Conservation (phyloP, 1,284 basidiomycete genomes). For the Ganoderma lucidum region DNA sequence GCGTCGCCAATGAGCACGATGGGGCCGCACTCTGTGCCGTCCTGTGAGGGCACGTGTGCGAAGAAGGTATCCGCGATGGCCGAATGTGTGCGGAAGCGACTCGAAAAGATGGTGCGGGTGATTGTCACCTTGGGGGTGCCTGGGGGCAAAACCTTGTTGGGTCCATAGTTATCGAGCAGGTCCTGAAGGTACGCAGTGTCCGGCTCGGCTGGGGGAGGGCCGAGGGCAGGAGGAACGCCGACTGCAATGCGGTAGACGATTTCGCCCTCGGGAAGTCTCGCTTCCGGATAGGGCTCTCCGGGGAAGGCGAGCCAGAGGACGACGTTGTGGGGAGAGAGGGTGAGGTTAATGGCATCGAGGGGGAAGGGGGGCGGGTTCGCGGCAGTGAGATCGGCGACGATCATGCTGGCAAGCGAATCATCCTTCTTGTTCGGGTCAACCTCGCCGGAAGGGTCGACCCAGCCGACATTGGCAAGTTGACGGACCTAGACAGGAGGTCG, state of each 20-base stretch:
- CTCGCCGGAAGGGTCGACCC: slow-evolving; percentile 38
- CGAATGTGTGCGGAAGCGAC: slow-evolving; percentile 49
- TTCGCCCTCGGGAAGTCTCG: slow-evolving; percentile 12
- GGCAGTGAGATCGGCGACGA: slow-evolving; percentile 45
- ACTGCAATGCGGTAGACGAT: slow-evolving; percentile 45
- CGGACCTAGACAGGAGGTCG: slow-evolving; percentile 34
- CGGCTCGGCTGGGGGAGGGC: slow-evolving; percentile 42
- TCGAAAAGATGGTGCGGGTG: slow-evolving; percentile 43
- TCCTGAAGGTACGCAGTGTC: slow-evolving; percentile 46
- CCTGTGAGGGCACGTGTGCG: slow-evolving; percentile 33
- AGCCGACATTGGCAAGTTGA: slow-evolving; percentile 35
- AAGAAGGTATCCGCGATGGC: slow-evolving; percentile 46
- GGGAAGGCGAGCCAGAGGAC: slow-evolving; percentile 42
- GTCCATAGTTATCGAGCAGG: slow-evolving; percentile 47
- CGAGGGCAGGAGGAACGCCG: slow-evolving; percentile 43
- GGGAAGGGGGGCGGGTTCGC: slow-evolving; percentile 26
- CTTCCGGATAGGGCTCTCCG: slow-evolving; percentile 30
- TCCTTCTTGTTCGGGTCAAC: slow-evolving; percentile 10
- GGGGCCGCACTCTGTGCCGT: slow-evolving; percentile 24
- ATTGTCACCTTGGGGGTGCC: slow-evolving; percentile 26
- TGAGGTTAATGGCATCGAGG: slow-evolving; percentile 29
- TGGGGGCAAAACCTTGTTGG: slow-evolving; percentile 26
- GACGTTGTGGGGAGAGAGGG: slow-evolving; percentile 36
- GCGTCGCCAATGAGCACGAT: slow-evolving; percentile 50
- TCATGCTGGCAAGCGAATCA: slow-evolving; percentile 36